Percentiles rank a stretch among this genome's conserved stretches.
Evolutionary conservation across 2,329 filamentous ascomycete species (phyloP).

Genomic region (Colletotrichum lini): DNA sequence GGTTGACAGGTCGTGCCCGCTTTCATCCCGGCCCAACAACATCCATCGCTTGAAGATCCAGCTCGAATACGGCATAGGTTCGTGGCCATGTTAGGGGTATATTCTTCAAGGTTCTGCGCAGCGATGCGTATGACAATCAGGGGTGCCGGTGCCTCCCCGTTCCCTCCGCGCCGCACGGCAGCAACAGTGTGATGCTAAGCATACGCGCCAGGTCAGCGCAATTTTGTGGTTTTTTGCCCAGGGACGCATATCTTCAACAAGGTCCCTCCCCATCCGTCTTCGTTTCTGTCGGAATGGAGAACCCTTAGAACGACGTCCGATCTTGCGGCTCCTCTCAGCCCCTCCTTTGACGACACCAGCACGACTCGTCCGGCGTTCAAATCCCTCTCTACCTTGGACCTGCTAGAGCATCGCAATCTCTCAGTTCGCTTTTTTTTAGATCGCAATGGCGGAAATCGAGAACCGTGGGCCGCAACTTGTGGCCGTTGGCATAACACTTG

Average conservation of each 20-base stretch:
- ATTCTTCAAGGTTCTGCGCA: slow-evolving; percentile 24
- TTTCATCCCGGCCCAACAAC: slow-evolving; percentile 5
- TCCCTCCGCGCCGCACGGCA: slow-evolving; percentile 11
- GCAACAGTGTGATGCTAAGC: not conserved
- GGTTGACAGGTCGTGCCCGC: not conserved
- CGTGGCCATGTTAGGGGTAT: slow-evolving; percentile 9
- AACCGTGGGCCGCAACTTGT: slow-evolving; percentile 54
- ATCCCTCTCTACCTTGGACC: not conserved
- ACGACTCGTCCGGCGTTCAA: slow-evolving; percentile 13
- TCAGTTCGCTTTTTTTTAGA: slow-evolving; percentile 5
- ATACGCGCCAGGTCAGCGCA: not conserved
- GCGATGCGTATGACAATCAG: slow-evolving; percentile 18
- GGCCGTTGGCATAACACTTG: slow-evolving; percentile 51
- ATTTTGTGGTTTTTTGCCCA: not conserved
- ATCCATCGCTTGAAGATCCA: slow-evolving; percentile 17
- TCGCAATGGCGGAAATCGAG: slow-evolving; percentile 38
- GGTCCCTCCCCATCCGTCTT: slow-evolving; percentile 15
- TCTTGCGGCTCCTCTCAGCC: slow-evolving; percentile 31
- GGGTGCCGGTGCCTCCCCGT: slow-evolving; percentile 11
- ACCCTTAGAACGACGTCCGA: slow-evolving; percentile 25
- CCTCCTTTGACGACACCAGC: slow-evolving; percentile 7
- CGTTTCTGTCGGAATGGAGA: slow-evolving; percentile 29
- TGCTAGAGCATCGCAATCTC: not conserved
- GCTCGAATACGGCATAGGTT: slow-evolving; percentile 19
- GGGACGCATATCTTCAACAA: slow-evolving; percentile 34